These are phyloP conservation scores for Piloderma croceum DNA, from an alignment of 768 basidiomycete species.

Conservation along the genomic window DNA sequence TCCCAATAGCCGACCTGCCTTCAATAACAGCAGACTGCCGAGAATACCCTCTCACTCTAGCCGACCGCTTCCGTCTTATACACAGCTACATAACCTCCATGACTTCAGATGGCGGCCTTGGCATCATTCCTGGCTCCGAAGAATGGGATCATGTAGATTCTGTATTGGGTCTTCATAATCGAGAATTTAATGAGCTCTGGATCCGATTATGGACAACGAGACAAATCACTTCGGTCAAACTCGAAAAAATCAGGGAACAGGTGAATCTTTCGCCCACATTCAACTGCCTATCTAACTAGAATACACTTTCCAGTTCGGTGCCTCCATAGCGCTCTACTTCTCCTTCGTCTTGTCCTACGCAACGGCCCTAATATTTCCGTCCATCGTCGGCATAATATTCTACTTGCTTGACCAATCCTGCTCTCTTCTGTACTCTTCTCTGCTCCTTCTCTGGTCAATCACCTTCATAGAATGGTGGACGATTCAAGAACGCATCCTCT, in stretches of 20 bases:
- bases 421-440: constrained; percentile 67
- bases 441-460: constrained; percentile 77
- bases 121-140: constrained; percentile 63
- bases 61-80: constrained; percentile 78
- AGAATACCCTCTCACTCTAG: constrained; percentile 46
- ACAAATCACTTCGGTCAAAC: constrained; percentile 55
- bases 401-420: constrained; percentile 71
- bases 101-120: constrained; percentile 74
- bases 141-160: constrained; percentile 80
- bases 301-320: constrained; percentile 54
- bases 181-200: constrained; percentile 75
- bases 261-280: constrained; percentile 26
- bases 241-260: constrained; percentile 70
- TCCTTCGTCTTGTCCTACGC: constrained; percentile 84
- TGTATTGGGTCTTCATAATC: constrained; percentile 81
- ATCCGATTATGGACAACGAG: constrained; percentile 67
- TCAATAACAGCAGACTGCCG: constrained; percentile 38
- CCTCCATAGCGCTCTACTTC: constrained; percentile 82
- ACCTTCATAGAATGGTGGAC: constrained; percentile 92
- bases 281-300: not conserved
- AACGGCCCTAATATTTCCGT: constrained; percentile 69
- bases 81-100: constrained; percentile 67
- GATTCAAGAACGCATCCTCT: constrained; percentile 76
- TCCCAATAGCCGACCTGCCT: constrained; percentile 53
- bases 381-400: constrained; percentile 62